Base-by-base conservation (phyloP, 768 basidiomycete genomes). In the Hydnum rufescens region DNA sequence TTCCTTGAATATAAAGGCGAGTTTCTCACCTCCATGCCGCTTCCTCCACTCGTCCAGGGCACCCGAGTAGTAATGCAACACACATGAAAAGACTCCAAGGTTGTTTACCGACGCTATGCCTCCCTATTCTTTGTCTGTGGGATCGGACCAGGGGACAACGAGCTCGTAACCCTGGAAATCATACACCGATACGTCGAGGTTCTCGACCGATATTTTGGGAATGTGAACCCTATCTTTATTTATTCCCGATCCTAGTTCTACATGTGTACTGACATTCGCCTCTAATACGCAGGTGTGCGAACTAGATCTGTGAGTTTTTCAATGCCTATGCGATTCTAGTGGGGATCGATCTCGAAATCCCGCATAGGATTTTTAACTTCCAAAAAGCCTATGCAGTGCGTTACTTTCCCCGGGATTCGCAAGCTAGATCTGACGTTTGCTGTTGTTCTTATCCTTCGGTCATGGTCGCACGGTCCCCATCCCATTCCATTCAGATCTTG, bases 1-100 rank as follows among this genome's bases (percentile, higher is more conserved):
- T 82, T 97, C 61, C 66, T 96, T 36, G 93, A 97, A 64, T 95
- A 95, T 71, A 95, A 92, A 70, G 92, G 92, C 82, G 54, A 58
- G 75, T 55, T 39, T 16, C 4, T n/a, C n/a, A n/a, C n/a, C n/a
- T n/a, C n/a, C n/a, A n/a, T n/a, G n/a, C n/a, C 36, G 22, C 36
- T 39, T 39, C 36, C 36, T 22, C 25, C 46, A 13, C n/a, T 48
- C 46, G 13, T 13, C 23, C 46, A 13, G 23, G 13, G n/a, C 23
- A 19, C 13, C 13, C 16, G 16, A 28, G 26, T 48, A 13, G 36
- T 19, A 48, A 19, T 25, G 46, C 46, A 19, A 13, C 16, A 13
- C 16, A 25, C 23, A 25, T 19, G n/a, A 19, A 48, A 13, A 71
- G 70, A 71, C 53, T 67, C 69, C 43, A 71, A 71, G 60, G 67